These are phyloP conservation scores for Cryptomeria japonica DNA, from an alignment of 75 land plant genomes.

Conservation along the genomic window DNA sequence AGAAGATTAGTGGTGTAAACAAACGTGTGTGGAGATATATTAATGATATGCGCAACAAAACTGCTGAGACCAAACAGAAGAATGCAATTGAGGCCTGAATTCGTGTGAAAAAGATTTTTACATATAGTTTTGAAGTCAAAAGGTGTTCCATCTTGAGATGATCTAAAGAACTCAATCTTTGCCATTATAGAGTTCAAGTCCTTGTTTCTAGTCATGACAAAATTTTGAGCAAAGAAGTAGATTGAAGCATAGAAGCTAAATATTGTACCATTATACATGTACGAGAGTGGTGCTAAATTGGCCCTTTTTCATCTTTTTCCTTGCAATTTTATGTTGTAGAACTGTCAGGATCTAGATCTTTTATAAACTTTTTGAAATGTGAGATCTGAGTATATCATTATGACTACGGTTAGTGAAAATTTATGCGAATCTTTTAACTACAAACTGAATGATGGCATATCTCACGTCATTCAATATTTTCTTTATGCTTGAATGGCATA, in stretches of 20 bases:
- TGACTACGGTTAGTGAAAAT: too few species aligned
- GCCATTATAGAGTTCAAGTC: neutral
- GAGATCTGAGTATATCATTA: too few species aligned
- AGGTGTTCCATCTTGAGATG: neutral
- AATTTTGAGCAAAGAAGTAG: neutral
- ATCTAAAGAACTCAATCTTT: neutral
- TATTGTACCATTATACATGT: neutral
- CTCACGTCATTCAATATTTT: too few species aligned
- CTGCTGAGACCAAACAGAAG: neutral
- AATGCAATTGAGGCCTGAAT: neutral
- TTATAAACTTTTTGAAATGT: too few species aligned
- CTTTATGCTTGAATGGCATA: too few species aligned
- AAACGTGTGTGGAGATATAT: slow-evolving; percentile 2
- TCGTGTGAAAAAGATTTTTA: neutral
- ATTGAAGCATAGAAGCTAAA: neutral
- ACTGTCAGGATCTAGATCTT: too few species aligned
- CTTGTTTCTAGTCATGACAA: neutral
- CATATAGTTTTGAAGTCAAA: neutral
- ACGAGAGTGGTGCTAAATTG: neutral
- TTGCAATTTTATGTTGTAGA: too few species aligned
- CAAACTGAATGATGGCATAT: too few species aligned
- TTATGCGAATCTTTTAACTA: too few species aligned
- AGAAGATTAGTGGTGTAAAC: slow-evolving; percentile 10
- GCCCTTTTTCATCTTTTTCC: neutral
- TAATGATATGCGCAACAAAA: neutral